These are phyloP conservation scores for Leccinellum albellum DNA, from an alignment of 768 basidiomycete genomes.

Conservation along the genomic window DNA sequence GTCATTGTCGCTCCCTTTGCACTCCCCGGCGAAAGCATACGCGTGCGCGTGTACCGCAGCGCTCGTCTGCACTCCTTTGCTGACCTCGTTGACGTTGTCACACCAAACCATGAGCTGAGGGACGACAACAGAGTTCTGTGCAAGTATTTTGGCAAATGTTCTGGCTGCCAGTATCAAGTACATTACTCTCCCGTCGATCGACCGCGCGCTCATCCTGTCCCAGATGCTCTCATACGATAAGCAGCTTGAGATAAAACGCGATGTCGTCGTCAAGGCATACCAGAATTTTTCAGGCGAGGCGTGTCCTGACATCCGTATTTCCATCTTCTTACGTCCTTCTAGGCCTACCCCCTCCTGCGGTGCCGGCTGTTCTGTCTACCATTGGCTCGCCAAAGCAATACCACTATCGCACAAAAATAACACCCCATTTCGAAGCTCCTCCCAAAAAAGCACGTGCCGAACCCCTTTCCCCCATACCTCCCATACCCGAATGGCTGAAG, in stretches of 20 bases:
- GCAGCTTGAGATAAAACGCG: conserved; percentile 83
- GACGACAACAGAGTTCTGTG: conserved; percentile 68
- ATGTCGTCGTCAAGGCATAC: conserved; percentile 83
- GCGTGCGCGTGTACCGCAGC: conserved; percentile 67
- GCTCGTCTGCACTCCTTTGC: conserved; percentile 71
- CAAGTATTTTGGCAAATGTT: conserved; percentile 85
- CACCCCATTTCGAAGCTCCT: conserved; percentile 90
- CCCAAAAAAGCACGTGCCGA: conserved; percentile 38
- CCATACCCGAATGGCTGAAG: conserved; percentile 64
- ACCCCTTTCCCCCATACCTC: background rate
- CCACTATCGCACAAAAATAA: conserved; percentile 93
- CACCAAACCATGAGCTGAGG: conserved; percentile 60
- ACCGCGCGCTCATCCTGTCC: background rate
- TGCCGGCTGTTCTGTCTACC: conserved; percentile 70
- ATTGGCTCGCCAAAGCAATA: conserved; percentile 88
- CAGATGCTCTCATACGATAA: conserved; percentile 85
- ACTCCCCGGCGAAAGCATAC: conserved; percentile 78
- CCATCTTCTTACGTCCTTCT: conserved; percentile 16
- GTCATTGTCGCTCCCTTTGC: conserved; percentile 80
- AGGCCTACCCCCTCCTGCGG: conserved; percentile 48
- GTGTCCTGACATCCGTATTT: conserved; percentile 6
- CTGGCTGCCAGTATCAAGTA: conserved; percentile 93
- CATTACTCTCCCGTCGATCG: conserved; percentile 3
- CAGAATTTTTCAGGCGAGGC: conserved; percentile 56
- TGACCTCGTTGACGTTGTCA: conserved; percentile 64